phyloP scores from a whole-genome alignment of 148 eudicot species.

The Heliamphora exappendiculata region DNA sequence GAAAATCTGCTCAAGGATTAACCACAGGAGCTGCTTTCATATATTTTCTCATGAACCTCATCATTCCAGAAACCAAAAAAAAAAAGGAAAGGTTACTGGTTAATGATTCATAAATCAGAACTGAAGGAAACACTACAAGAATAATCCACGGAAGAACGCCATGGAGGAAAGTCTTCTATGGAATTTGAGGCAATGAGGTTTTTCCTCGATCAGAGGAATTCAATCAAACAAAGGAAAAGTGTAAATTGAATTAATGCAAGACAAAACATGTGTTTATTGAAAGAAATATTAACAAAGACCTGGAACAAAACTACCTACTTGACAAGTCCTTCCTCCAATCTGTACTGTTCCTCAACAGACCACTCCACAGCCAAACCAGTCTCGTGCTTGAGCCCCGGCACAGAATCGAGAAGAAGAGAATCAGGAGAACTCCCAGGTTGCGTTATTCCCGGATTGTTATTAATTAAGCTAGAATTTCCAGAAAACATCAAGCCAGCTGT shows the following conservation, averaged over 20 bases:
- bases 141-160: background rate
- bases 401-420: constrained; percentile 57
- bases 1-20: background rate
- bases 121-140: background rate
- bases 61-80: background rate
- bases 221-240: background rate
- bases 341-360: constrained; percentile 73
- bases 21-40: background rate
- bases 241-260: background rate
- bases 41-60: background rate
- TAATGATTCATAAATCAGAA: background rate
- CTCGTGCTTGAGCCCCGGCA: constrained; percentile 74
- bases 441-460: constrained; percentile 24
- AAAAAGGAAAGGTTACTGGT: background rate
- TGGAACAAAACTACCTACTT: constrained; percentile 55
- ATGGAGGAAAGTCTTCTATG: background rate
- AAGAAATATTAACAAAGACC: background rate
- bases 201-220: background rate
- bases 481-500: constrained; percentile 42
- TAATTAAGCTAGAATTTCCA: constrained; percentile 39
- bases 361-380: constrained; percentile 74
- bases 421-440: constrained; percentile 37
- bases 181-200: background rate
- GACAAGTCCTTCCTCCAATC: constrained; percentile 71
- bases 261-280: background rate